phyloP scores from a whole-genome alignment of 2,329 filamentous ascomycete genomes.

The Parastagonospora avenae region DNA sequence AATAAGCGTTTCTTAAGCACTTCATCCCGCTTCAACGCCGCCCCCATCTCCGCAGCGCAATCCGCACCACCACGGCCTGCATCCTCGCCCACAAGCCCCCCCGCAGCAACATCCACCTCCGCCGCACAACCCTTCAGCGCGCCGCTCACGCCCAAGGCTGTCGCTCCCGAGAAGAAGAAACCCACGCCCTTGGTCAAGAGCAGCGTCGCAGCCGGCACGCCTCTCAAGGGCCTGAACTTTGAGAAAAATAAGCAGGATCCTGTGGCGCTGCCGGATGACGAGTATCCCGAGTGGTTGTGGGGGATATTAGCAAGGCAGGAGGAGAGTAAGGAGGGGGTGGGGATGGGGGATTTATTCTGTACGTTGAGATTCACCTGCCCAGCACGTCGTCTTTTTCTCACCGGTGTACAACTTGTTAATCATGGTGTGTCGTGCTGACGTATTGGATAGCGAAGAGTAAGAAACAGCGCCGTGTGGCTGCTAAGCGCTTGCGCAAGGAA shows the following conservation, averaged over 20 bases:
- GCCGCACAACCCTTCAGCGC: slow-evolving; percentile 54
- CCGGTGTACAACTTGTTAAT: background rate
- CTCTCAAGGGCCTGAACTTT: slow-evolving; percentile 77
- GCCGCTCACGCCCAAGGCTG: slow-evolving; percentile 37
- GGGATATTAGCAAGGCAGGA: slow-evolving; percentile 66
- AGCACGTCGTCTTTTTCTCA: background rate
- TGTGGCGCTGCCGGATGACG: slow-evolving; percentile 72
- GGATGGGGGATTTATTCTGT: slow-evolving; percentile 80
- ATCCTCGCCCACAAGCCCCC: slow-evolving; percentile 38
- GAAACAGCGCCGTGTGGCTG: slow-evolving; percentile 75
- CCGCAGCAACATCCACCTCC: slow-evolving; percentile 52
- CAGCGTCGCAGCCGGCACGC: slow-evolving; percentile 69
- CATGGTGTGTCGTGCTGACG: background rate
- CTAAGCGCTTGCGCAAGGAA: slow-evolving; percentile 67
- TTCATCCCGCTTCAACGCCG: slow-evolving; percentile 27
- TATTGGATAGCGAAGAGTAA: slow-evolving; percentile 67
- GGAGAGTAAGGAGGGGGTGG: slow-evolving; percentile 58
- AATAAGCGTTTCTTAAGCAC: slow-evolving; percentile 35
- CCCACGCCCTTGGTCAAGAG: slow-evolving; percentile 40
- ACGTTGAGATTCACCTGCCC: slow-evolving; percentile 53
- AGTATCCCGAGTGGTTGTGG: slow-evolving; percentile 86
- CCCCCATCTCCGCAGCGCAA: slow-evolving; percentile 33
- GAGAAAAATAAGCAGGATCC: slow-evolving; percentile 75
- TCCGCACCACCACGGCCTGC: slow-evolving; percentile 25
- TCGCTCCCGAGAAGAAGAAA: slow-evolving; percentile 35